Percentiles rank a stretch among this genome's conserved stretches.
These are phyloP conservation scores for Mycosarcoma mackinlayi DNA, from an alignment of 1,284 basidiomycete species.

Conservation along the genomic window DNA sequence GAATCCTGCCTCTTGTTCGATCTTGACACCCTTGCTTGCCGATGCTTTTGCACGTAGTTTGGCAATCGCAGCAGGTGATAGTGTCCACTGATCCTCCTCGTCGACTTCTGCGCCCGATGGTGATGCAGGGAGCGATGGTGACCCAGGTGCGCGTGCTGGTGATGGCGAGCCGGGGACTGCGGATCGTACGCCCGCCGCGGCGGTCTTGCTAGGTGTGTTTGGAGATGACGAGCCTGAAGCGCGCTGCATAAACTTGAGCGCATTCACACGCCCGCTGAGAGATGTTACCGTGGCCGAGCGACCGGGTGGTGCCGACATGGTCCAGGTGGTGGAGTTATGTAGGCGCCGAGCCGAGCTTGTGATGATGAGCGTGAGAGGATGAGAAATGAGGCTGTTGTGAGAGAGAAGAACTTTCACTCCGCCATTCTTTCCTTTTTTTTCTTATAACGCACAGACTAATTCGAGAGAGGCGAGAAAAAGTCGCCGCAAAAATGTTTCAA, in stretches of 20 bases:
- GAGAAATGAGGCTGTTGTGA: background rate
- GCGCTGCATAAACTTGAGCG: slow-evolving; percentile 55
- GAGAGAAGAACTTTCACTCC: background rate
- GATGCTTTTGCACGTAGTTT: slow-evolving; percentile 16
- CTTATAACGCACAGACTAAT: background rate
- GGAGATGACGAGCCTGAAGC: slow-evolving; percentile 14
- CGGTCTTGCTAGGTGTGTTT: background rate
- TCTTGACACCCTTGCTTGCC: background rate
- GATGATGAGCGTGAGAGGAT: slow-evolving; percentile 16
- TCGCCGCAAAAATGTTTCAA: background rate
- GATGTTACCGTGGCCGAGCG: slow-evolving; percentile 43
- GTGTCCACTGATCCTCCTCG: slow-evolving; percentile 41
- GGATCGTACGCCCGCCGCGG: too few species aligned
- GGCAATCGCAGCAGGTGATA: slow-evolving; percentile 31
- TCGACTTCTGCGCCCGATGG: slow-evolving; percentile 1
- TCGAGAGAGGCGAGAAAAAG: background rate
- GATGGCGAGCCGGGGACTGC: slow-evolving; percentile 7
- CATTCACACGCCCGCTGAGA: slow-evolving; percentile 45
- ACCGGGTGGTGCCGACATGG: slow-evolving; percentile 37
- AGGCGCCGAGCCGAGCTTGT: background rate
- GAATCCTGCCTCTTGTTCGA: slow-evolving; percentile 37
- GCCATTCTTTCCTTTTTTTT: background rate
- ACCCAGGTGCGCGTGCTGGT: slow-evolving; percentile 5
- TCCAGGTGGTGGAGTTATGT: background rate
- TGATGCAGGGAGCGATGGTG: slow-evolving; percentile 10